Evolutionary conservation across 2,329 filamentous ascomycete genomes (phyloP).

Genomic region (Cordyceps militaris): DNA sequence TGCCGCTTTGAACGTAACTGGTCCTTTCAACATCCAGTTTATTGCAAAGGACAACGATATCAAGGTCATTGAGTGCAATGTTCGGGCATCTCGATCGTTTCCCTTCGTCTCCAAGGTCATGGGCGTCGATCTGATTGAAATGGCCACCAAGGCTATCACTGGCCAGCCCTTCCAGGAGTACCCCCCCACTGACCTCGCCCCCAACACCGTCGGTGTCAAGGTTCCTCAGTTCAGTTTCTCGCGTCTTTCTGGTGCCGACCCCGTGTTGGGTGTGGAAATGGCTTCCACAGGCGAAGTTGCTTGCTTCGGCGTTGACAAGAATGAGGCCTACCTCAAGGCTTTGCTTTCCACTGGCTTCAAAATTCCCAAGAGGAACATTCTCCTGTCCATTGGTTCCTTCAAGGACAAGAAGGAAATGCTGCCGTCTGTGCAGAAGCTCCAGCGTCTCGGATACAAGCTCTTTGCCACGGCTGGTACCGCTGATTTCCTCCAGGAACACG

Average conservation of each 20-base stretch:
- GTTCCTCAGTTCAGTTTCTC: constrained; percentile 99
- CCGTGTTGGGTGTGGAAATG: constrained; percentile 97
- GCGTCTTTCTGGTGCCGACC: constrained; percentile 88
- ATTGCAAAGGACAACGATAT: constrained; percentile 99
- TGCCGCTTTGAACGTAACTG: constrained; percentile 87
- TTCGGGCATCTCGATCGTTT: constrained; percentile 91
- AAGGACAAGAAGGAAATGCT: constrained; percentile 98
- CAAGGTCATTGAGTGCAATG: constrained; percentile 99
- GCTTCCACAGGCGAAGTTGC: constrained; percentile 97
- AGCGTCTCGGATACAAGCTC: constrained; percentile 87
- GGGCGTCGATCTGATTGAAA: constrained; percentile 94
- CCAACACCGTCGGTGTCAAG: constrained; percentile 90
- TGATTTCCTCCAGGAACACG: constrained; percentile 91
- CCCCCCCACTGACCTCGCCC: constrained; percentile 65
- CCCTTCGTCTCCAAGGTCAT: constrained; percentile 98
- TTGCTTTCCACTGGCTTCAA: constrained; percentile 94
- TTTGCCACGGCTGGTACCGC: constrained; percentile 95
- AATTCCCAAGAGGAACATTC: constrained; percentile 88
- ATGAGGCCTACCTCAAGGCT: constrained; percentile 95
- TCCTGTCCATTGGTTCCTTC: constrained; percentile 92
- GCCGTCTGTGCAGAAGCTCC: constrained; percentile 81
- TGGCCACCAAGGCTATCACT: constrained; percentile 97
- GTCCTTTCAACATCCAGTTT: constrained; percentile 98
- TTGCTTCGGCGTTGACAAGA: constrained; percentile 91
- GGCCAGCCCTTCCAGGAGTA: constrained; percentile 76